phyloP scores from a whole-genome alignment of 2,329 filamentous ascomycete genomes.

The Laburnicola sp. region DNA sequence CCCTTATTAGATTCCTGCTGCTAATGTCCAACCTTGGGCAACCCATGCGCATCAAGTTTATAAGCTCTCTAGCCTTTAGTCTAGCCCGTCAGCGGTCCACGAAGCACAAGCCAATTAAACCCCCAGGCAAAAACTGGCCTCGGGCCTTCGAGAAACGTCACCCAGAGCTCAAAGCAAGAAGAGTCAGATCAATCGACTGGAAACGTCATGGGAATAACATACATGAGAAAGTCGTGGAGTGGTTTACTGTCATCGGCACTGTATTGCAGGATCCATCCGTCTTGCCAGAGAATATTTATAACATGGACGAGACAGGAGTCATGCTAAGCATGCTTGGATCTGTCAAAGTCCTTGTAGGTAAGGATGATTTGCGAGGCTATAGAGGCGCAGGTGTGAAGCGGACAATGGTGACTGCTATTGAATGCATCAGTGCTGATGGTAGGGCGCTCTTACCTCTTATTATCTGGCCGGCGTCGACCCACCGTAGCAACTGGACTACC shows the following conservation, averaged over 20 bases:
- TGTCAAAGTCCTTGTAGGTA: too few relatives aligned
- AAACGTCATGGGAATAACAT: conserved; percentile 18
- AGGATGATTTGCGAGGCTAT: too few relatives aligned
- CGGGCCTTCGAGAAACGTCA: background rate
- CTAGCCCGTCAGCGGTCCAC: conserved; percentile 5
- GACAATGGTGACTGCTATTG: conserved; percentile 16
- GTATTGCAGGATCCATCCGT: conserved; percentile 13
- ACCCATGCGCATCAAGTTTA: conserved; percentile 13
- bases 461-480: conserved; percentile 16
- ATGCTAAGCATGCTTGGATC: too few relatives aligned
- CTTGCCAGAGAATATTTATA: conserved; percentile 22
- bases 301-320: conserved; percentile 23
- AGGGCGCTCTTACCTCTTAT: conserved; percentile 15
- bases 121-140: background rate
- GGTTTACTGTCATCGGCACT: conserved; percentile 4
- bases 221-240: too few relatives aligned
- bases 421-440: conserved; percentile 16
- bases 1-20: conserved; percentile 19
- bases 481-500: conserved; percentile 15
- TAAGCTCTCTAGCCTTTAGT: conserved; percentile 13
- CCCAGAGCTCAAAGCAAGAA: conserved; percentile 15
- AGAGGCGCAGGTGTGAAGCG: too few relatives aligned
- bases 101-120: background rate
- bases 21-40: conserved; percentile 14
- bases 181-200: conserved; percentile 14